Base-by-base conservation (phyloP, 202 grass and related monocot genomes). In the Dendrocalamus latiflorus region DNA sequence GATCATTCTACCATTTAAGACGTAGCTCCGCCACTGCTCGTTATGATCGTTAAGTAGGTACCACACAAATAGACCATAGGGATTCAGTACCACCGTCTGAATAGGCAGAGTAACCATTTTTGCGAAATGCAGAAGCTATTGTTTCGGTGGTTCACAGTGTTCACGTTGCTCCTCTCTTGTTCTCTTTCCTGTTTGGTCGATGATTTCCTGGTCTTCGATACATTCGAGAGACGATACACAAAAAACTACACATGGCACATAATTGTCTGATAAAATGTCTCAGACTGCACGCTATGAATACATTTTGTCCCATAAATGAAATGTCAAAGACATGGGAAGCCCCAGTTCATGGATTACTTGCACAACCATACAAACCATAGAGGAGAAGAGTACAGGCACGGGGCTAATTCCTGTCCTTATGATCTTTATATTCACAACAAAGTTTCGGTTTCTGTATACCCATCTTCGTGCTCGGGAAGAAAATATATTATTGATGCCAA, bases 381-480 rank as follows among this genome's bases (percentile, higher is more conserved):
- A 37, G n/a, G 64, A 26, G 34, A 80, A 66, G 81, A 67, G 26
- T 65, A 90, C 74, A 87, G 11, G 84, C 84, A 41, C 10, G 16
- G 25, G 53, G 68, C 54, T 64, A 62, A 15, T 69, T 76, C 65
- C 21, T 68, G 81, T 54, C 51, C 18, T 78, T 50, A 57, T 22
- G 3, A 57, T 72, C 66, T n/a, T 51, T 61, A 37, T 90, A 90
- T 87, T 72, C 84, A 90, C 75, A 84, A 4, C 36, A 83, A 22
- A 50, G 79, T 71, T 77, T 69, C 24, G 37, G 36, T 76, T 68
- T 33, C 51, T 69, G 74, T 86, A 61, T 56, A 42, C 47, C 14
- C 51, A 83, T 83, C 80, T 71, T 83, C 84, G 11, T 50, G 60
- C 45, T 83, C 75, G 44, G 55, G 76, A 16, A 51, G 58, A 55